Evolutionary conservation across 2,329 filamentous ascomycete species (phyloP), one percentile per base, ranked within the genome.

Genomic region (Calonectria naviculata): DNA sequence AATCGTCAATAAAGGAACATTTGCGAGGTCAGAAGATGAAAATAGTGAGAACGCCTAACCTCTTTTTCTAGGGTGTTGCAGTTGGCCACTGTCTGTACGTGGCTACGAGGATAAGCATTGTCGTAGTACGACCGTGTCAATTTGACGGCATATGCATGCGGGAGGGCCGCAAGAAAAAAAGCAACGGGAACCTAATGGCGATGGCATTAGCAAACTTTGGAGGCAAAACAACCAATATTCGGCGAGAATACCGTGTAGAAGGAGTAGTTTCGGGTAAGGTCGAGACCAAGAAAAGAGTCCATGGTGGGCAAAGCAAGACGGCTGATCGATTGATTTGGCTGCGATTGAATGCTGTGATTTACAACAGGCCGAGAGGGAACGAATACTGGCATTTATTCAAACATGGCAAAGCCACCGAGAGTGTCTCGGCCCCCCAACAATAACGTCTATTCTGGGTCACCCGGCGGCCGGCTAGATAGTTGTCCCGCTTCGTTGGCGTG

Each of bases 101-200:
- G 80, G 29, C 71, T 76, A 36, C 85, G 82, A 13, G 86, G 86
- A 73, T 85, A 80, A 69, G 81, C 80, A 6, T 79, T 73, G 73
- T 87, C 84, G 65, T 81, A 85, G 61, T 78, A 78, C 68, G 78
- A 80, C 49, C 78, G 80, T 2, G 83, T 78, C 10, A 72, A 28
- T 31, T 67, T 15, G 47, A 75, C 63, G 41, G 81, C 80, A 67
- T 85, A 84, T 15, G 73, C 49, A 49, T 85, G 81, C 4, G 85
- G 84, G 24, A 81, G 31, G 52, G 83, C 70, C 63, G 79, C 79
- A 26, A 83, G 70, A 63, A 81, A 12, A 64, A 86, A 82, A 29
- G 83, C 84, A 1, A 75, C 84, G 6, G 86, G 85, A 47, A 87
- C 79, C 85, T 85, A 58, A 1, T 10, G 26, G 19, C 69, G 34